A percentile compares a stretch with the other conserved stretches of the same genome.
Evolutionary conservation across 1,284 basidiomycete genomes (phyloP).

Genomic region (Ceratorhiza oryzae-sativae): DNA sequence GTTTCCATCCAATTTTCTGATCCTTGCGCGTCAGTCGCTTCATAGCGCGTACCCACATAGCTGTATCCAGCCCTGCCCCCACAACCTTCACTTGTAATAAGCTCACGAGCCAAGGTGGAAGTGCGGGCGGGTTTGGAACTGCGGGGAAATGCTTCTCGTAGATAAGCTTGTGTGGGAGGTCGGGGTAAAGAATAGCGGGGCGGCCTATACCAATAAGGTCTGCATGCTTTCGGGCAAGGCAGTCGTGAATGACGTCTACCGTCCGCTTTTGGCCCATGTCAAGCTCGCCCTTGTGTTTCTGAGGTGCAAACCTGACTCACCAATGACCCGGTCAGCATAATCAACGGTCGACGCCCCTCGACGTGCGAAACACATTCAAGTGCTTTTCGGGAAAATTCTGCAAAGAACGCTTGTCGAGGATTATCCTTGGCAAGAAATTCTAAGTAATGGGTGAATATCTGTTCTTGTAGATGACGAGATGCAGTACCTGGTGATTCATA

Average conservation of each 20-base stretch:
- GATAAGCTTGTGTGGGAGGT: conserved; percentile 56
- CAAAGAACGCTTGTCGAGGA: conserved; percentile 50
- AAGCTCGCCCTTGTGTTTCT: background rate
- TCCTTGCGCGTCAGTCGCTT: conserved; percentile 25
- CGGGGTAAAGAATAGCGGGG: conserved; percentile 67
- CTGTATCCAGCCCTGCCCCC: conserved; percentile 32
- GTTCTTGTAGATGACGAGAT: conserved; percentile 46
- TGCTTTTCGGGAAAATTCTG: conserved; percentile 50
- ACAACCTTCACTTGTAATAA: conserved; percentile 26
- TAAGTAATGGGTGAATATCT: no score
- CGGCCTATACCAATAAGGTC: conserved; percentile 83
- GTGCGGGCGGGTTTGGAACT: background rate
- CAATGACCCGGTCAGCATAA: conserved; percentile 84
- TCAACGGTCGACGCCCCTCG: conserved; percentile 57
- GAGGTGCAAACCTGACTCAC: conserved; percentile 29
- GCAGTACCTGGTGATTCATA: conserved; percentile 78
- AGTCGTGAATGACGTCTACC: conserved; percentile 63
- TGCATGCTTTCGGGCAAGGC: conserved; percentile 62
- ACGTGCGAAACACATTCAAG: conserved; percentile 53
- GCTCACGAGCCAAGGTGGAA: conserved; percentile 18
- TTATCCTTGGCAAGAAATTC: conserved; percentile 59
- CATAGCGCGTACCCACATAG: conserved; percentile 35
- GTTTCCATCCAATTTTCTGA: conserved; percentile 22
- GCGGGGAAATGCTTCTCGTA: conserved; percentile 8
- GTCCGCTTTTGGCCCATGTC: conserved; percentile 53